Percentiles rank a stretch among this genome's conserved stretches.
Conservation (phyloP, 2,329 filamentous ascomycete species). For the Dothideomycetes sp. region DNA sequence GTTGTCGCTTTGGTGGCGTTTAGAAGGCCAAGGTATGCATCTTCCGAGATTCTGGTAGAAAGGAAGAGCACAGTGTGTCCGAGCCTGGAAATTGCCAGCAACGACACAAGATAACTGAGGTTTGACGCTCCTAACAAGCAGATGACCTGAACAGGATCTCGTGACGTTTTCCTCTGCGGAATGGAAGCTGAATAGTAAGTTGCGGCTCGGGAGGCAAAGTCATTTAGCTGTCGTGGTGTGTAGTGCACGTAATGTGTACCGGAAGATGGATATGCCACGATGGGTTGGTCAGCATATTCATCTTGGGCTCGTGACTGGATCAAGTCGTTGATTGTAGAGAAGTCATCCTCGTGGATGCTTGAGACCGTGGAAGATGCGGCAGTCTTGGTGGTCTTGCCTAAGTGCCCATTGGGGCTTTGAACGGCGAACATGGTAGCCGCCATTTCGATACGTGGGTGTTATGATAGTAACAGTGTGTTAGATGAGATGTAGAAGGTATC, state of each 20-base stretch:
- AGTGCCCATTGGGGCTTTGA: too few relatives aligned
- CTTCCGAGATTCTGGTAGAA: conserved; percentile 39
- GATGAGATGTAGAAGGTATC: too few relatives aligned
- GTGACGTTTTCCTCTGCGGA: conserved; percentile 10
- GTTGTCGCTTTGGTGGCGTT: conserved; percentile 24
- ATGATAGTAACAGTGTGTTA: too few relatives aligned
- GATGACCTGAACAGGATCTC: conserved; percentile 24
- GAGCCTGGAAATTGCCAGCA: conserved; percentile 41
- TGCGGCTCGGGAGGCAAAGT: conserved; percentile 12
- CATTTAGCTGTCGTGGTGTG: conserved; percentile 12
- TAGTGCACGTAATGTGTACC: conserved; percentile 14
- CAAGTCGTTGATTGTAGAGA: conserved; percentile 3
- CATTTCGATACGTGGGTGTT: too few relatives aligned
- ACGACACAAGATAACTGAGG: conserved; percentile 41
- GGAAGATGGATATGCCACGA: conserved; percentile 13
- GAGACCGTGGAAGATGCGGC: too few relatives aligned
- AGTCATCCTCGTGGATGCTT: too few relatives aligned
- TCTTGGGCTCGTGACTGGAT: background rate
- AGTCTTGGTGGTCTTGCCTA: too few relatives aligned
- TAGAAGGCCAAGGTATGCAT: conserved; percentile 38
- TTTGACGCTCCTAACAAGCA: conserved; percentile 41
- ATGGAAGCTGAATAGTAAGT: conserved; percentile 11
- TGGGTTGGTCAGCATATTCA: conserved; percentile 7
- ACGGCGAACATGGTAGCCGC: too few relatives aligned
- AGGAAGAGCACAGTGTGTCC: conserved; percentile 43